phyloP scores from a whole-genome alignment of 2,329 filamentous ascomycete genomes.

The Cladosporium sp. region DNA sequence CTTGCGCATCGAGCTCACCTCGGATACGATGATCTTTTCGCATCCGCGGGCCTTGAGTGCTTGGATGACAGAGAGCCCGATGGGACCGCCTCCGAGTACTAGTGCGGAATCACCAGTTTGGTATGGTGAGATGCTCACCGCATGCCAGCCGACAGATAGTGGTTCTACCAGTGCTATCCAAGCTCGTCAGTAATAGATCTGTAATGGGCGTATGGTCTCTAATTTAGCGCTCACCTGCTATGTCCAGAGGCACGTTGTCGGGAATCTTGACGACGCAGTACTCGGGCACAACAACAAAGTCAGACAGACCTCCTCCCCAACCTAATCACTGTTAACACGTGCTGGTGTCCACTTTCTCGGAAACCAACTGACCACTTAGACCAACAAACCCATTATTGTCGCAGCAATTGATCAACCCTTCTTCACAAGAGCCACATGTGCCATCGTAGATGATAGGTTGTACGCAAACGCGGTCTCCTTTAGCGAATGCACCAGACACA shows the following conservation, averaged over 20 bases:
- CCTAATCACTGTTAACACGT: conserved; percentile 15
- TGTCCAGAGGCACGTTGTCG: conserved; percentile 49
- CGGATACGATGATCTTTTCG: conserved; percentile 51
- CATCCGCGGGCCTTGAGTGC: conserved; percentile 41
- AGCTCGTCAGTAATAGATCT: neutral
- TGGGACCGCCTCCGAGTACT: conserved; percentile 51
- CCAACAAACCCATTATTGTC: conserved; percentile 53
- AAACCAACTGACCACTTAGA: conserved; percentile 37
- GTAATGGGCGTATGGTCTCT: neutral
- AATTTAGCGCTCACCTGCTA: conserved; percentile 35
- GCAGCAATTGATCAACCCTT: conserved; percentile 52
- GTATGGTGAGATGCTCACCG: conserved; percentile 48
- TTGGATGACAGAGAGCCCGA: conserved; percentile 49
- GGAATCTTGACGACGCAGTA: conserved; percentile 45
- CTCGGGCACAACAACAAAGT: conserved; percentile 49
- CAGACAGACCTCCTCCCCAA: conserved; percentile 51
- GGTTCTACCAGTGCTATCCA: conserved; percentile 49
- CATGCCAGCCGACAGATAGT: conserved; percentile 54
- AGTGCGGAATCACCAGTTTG: conserved; percentile 44
- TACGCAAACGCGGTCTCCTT: conserved; percentile 47
- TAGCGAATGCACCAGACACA: conserved; percentile 42
- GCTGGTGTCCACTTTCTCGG: neutral
- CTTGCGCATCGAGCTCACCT: conserved; percentile 46
- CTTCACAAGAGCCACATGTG: conserved; percentile 48
- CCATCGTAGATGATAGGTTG: conserved; percentile 55